These are phyloP conservation scores for Xerocomellus dryophilus DNA, from an alignment of 768 basidiomycete species.

Conservation along the genomic window DNA sequence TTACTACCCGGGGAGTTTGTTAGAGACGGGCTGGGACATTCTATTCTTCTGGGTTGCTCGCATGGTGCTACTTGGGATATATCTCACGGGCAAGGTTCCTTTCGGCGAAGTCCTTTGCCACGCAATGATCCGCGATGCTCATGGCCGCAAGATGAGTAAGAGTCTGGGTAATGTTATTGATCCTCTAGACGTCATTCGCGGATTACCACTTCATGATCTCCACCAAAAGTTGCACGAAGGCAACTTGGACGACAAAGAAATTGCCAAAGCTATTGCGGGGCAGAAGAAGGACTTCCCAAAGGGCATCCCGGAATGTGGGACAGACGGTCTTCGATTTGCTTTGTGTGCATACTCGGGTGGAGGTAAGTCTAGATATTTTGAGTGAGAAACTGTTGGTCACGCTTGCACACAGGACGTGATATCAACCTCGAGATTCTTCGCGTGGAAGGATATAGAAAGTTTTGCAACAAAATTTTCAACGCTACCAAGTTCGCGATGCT, in stretches of 20 bases:
- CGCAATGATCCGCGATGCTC: conserved; percentile 98
- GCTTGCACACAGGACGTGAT: conserved; percentile 68
- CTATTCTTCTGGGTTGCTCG: conserved; percentile 99
- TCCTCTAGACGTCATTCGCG: conserved; percentile 92
- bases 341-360: conserved; percentile 91
- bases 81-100: conserved; percentile 86
- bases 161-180: conserved; percentile 97
- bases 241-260: conserved; percentile 91
- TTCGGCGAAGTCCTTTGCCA: conserved; percentile 97
- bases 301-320: conserved; percentile 98
- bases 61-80: conserved; percentile 91
- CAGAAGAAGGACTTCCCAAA: conserved; percentile 99
- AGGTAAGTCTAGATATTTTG: conserved; percentile 43
- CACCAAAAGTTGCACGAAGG: conserved; percentile 87
- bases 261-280: conserved; percentile 83
- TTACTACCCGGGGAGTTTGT: conserved; percentile 87
- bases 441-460: conserved; percentile 98
- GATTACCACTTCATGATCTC: conserved; percentile 71
- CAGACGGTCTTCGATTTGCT: conserved; percentile 93
- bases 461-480: conserved; percentile 99
- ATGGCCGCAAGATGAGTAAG: conserved; percentile 99
- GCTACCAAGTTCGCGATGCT: conserved; percentile 99
- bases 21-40: conserved; percentile 99
- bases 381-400: neutral
- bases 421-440: conserved; percentile 95